These are phyloP conservation scores for Tricharina praecox DNA, from an alignment of 495 filamentous ascomycete species.

Conservation along the genomic window DNA sequence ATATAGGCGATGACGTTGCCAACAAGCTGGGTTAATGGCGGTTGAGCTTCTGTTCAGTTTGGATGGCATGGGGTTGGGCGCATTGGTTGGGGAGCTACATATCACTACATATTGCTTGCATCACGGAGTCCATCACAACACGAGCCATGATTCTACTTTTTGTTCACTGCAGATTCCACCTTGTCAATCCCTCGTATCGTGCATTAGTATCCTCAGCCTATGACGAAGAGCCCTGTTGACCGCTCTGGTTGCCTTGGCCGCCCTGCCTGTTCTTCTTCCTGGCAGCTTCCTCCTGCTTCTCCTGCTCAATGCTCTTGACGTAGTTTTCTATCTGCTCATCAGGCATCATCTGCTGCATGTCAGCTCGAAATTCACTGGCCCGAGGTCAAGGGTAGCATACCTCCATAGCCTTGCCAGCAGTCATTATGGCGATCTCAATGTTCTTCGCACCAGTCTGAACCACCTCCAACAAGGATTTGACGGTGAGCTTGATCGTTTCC, in stretches of 20 bases:
- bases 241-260: slow-evolving; percentile 10
- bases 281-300: slow-evolving; percentile 96
- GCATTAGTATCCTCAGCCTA: slow-evolving; percentile 2
- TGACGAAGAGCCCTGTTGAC: no score
- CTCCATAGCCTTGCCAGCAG: slow-evolving; percentile 75
- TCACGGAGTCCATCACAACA: neutral
- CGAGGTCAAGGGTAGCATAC: slow-evolving; percentile 5
- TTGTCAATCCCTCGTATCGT: neutral
- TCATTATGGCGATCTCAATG: slow-evolving; percentile 98
- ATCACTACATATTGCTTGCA: neutral
- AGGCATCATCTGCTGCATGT: slow-evolving; percentile 49
- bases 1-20: neutral
- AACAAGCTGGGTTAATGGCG: slow-evolving; percentile 3
- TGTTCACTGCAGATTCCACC: no score
- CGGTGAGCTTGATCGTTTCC: slow-evolving; percentile 87
- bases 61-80: neutral
- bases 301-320: slow-evolving; percentile 94
- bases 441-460: slow-evolving; percentile 99
- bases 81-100: neutral
- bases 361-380: neutral
- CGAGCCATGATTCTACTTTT: neutral
- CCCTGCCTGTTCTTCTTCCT: slow-evolving; percentile 66
- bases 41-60: neutral
- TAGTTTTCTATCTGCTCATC: slow-evolving; percentile 90
- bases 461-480: slow-evolving; percentile 94